Base-by-base conservation (phyloP, 495 filamentous ascomycete genomes). In the Aspergillus carlsbadensis region DNA sequence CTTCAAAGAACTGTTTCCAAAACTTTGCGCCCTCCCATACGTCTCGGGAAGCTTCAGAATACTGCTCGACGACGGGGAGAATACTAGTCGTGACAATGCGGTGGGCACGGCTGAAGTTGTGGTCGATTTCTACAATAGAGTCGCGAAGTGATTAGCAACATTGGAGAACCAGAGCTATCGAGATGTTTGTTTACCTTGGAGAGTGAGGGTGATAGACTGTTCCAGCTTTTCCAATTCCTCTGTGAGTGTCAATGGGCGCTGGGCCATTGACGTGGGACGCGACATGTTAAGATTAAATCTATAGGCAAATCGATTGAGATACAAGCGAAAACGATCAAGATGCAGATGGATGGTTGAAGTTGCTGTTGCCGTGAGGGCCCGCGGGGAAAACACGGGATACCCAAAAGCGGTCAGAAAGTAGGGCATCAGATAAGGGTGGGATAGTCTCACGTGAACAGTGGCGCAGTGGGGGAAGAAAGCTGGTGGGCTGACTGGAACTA, bases 1-100 rank as follows among this genome's bases (percentile, higher is more conserved):
- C 90, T 75, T 98, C 94, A 74, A 98, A 98, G 82, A 98, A 98
- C 77, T 96, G 90, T 73, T 97, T 98, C 94, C 94, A 98, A 74
- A 97, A 98, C 90, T 96, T 96, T 46, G 94, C 92, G 31, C 93
- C 91, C 60, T 98, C 91, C 95, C 95, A 98, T 18, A 98, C 94
- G 46, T 90, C 83, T 52, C 87, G 87, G 0, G 94, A 98, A 67
- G 96, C 88, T 59, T 96, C 90, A 21, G 89, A 90, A 74, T 98
- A 98, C 65, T 95, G 88, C 67, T 97, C 92, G n/a, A 98, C 91
- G 3, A 96, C 79, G 13, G 94, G 94, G 8, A 98, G 75, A 48
- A 98, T 96, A 58, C 87, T 96, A 0, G 88, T 87, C 10, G 94
- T 98, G 35, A 98, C 92, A 53, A 98, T 97, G 47, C 92, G 88